phyloP scores from a whole-genome alignment of 1,284 basidiomycete species.

The Vanrija humicola region DNA sequence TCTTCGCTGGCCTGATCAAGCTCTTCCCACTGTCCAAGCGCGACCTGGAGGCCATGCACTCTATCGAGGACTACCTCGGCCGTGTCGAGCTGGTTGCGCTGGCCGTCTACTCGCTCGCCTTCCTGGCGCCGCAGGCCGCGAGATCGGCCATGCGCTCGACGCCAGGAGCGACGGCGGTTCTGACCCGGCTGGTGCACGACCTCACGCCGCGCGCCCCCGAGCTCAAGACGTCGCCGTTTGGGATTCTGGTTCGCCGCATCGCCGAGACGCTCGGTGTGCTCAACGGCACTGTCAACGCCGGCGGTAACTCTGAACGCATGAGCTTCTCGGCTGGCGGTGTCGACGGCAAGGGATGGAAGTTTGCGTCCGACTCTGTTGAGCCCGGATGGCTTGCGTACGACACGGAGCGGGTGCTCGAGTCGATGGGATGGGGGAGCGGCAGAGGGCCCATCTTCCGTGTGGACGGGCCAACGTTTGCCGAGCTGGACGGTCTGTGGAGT shows the following conservation, averaged over 20 bases:
- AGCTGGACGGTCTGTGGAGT: slow-evolving; percentile 41
- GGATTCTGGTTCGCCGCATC: slow-evolving; percentile 66
- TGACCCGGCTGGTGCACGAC: slow-evolving; percentile 50
- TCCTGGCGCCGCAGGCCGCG: slow-evolving; percentile 69
- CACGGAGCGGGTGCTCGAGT: slow-evolving; percentile 57
- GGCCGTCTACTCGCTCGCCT: slow-evolving; percentile 79
- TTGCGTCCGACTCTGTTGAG: slow-evolving; percentile 63
- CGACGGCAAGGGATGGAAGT: slow-evolving; percentile 69
- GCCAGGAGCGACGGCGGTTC: slow-evolving; percentile 45
- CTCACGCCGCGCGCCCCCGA: slow-evolving; percentile 47
- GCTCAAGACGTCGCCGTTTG: slow-evolving; percentile 57
- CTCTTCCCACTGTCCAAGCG: slow-evolving; percentile 72
- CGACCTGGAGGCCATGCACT: slow-evolving; percentile 64
- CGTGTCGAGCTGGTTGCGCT: slow-evolving; percentile 75
- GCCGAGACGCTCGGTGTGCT: slow-evolving; percentile 80
- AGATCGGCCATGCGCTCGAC: slow-evolving; percentile 64
- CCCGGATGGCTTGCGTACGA: slow-evolving; percentile 71
- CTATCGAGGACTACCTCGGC: slow-evolving; percentile 63
- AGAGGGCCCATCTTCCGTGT: slow-evolving; percentile 25
- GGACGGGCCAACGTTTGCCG: slow-evolving; percentile 32
- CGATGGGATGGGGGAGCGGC: slow-evolving; percentile 16
- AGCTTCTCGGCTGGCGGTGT: slow-evolving; percentile 57
- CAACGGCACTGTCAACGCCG: slow-evolving; percentile 56
- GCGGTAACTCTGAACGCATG: slow-evolving; percentile 28
- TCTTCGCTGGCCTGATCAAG: slow-evolving; percentile 69